Evolutionary conservation across 2,329 filamentous ascomycete species (phyloP), one percentile per base, ranked within the genome.

Genomic region (Aspergillus jensenii): DNA sequence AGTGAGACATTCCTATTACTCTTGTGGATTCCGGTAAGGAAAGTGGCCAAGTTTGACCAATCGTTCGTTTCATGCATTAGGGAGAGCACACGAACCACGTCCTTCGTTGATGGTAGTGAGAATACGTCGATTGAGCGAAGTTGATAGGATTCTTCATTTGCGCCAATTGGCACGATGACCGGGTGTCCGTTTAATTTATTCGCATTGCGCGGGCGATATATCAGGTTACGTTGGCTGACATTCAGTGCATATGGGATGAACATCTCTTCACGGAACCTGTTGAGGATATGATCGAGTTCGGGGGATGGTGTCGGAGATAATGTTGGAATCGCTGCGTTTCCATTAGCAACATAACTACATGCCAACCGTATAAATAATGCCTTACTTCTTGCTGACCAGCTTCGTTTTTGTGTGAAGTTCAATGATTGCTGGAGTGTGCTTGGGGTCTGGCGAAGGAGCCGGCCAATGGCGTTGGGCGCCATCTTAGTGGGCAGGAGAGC

Each of bases 171-270:
- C 40, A 79, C 71, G 4, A 70, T 73, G 12, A 79, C 70, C 0
- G 76, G 76, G 40, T 79, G 71, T 14, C 76, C 68, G 33, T 69
- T 60, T 27, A 80, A 67, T 51, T 69, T 64, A 14, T 70, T 65
- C 40, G 70, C 67, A 46, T 74, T 69, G 39, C 70, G 73, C 33
- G 69, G 59, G 50, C 72, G 71, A 66, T 75, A 79, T 56, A 79
- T 72, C 45, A 76, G 68, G 41, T 67, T 70, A 58, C 70, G 70
- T 56, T 79, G 77, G 43, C 68, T 68, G 6, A 65, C 58, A 37
- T 67, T 65, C 4, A 80, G 71, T 39, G 71, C 71, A 49, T 68
- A 70, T 27, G 78, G 78, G 33, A 79, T 74, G 65, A 80, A 79
- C 50, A 79, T 68, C 41, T 75, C 71, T 59, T 78, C 65, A 62